Conservation (phyloP, 2,329 filamentous ascomycete genomes). For the Neonectria punicea region DNA sequence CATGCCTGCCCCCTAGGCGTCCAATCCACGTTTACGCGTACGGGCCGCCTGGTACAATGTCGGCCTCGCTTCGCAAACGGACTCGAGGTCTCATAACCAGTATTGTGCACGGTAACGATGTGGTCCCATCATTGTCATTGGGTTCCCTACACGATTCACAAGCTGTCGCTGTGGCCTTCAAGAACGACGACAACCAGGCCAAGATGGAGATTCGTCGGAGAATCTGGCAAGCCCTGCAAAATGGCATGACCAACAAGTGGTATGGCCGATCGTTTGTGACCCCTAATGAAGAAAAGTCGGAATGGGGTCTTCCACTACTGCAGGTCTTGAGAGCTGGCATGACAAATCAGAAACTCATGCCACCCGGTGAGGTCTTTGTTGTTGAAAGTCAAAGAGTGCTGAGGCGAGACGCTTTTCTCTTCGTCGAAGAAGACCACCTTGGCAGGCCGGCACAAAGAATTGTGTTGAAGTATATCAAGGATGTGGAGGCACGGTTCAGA, state of each 20-base stretch:
- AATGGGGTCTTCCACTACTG: slow-evolving; percentile 76
- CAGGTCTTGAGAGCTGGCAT: slow-evolving; percentile 74
- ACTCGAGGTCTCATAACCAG: slow-evolving; percentile 81
- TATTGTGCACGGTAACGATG: slow-evolving; percentile 76
- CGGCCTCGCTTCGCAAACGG: slow-evolving; percentile 72
- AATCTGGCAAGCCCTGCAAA: slow-evolving; percentile 72
- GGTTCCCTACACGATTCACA: slow-evolving; percentile 81
- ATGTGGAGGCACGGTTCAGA: slow-evolving; percentile 76
- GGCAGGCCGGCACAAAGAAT: slow-evolving; percentile 74
- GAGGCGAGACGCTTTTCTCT: slow-evolving; percentile 71
- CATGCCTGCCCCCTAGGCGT: slow-evolving; percentile 71
- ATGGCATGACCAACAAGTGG: slow-evolving; percentile 71
- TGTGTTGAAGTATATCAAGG: slow-evolving; percentile 75
- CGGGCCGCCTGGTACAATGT: slow-evolving; percentile 79
- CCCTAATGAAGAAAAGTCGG: slow-evolving; percentile 65
- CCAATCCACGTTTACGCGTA: slow-evolving; percentile 85
- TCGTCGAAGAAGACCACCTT: slow-evolving; percentile 58
- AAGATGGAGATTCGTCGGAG: slow-evolving; percentile 74
- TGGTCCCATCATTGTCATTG: slow-evolving; percentile 78
- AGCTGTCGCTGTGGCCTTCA: slow-evolving; percentile 76
- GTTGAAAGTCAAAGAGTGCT: slow-evolving; percentile 76
- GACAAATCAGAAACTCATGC: slow-evolving; percentile 75
- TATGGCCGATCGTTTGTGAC: slow-evolving; percentile 55
- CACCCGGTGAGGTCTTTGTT: slow-evolving; percentile 80
- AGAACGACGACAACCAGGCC: slow-evolving; percentile 74